These are phyloP conservation scores for Cystobasidium pallidum DNA, from an alignment of 1,284 basidiomycete species.

Conservation along the genomic window DNA sequence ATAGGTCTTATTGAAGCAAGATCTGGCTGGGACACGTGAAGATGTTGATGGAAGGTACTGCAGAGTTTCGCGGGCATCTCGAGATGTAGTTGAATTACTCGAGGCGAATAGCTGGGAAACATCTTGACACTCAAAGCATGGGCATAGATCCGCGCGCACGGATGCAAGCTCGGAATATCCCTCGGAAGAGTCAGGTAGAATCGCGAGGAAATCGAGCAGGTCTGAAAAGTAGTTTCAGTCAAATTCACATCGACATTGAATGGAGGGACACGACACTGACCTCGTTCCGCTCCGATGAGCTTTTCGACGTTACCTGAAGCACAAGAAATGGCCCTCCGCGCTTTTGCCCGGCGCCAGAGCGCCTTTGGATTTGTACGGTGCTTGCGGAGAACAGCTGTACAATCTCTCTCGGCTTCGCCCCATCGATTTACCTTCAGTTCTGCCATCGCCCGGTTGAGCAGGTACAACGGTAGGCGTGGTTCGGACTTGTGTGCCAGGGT, in stretches of 20 bases:
- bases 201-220: slow-evolving; percentile 39
- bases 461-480: slow-evolving; percentile 38
- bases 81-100: background rate
- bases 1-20: slow-evolving; percentile 41
- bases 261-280: slow-evolving; percentile 13
- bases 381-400: slow-evolving; percentile 33
- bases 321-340: slow-evolving; percentile 27
- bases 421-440: slow-evolving; percentile 39
- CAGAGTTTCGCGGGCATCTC: slow-evolving; percentile 21
- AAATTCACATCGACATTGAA: background rate
- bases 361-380: slow-evolving; percentile 44
- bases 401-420: slow-evolving; percentile 43
- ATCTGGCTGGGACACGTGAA: slow-evolving; percentile 22
- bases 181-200: slow-evolving; percentile 40
- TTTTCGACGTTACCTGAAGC: slow-evolving; percentile 41
- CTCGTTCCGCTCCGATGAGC: slow-evolving; percentile 43
- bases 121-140: slow-evolving; percentile 42
- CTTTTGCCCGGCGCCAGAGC: slow-evolving; percentile 43
- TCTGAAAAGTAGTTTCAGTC: slow-evolving; percentile 14
- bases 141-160: slow-evolving; percentile 36
- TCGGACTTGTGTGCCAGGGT: slow-evolving; percentile 42
- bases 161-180: slow-evolving; percentile 37
- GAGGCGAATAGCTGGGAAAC: slow-evolving; percentile 28
- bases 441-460: slow-evolving; percentile 44
- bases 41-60: slow-evolving; percentile 35